Evolutionary conservation across 441 rosid species (phyloP).

Genomic region (Gossypium davidsonii): DNA sequence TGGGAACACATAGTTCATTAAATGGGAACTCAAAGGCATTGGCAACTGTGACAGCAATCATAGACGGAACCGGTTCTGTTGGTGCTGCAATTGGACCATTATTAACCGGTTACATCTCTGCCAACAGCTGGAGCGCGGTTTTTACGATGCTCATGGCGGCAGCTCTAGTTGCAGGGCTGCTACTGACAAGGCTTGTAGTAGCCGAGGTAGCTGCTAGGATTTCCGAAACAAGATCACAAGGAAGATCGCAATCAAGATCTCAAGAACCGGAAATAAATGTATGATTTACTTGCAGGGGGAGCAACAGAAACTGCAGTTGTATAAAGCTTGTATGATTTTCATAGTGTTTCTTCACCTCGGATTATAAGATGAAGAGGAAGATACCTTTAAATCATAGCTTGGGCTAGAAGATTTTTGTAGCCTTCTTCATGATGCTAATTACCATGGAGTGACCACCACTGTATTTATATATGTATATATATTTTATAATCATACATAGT

Average conservation of each 20-base stretch:
- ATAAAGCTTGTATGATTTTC: constrained; percentile 11
- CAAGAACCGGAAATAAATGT: constrained; percentile 23
- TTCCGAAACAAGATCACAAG: constrained; percentile 37
- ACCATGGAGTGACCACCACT: neutral
- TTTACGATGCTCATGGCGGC: constrained; percentile 92
- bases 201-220: constrained; percentile 75
- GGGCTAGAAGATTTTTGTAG: constrained; percentile 22
- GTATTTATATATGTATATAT: too few species aligned
- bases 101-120: constrained; percentile 76
- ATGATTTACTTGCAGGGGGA: constrained; percentile 1
- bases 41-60: constrained; percentile 91
- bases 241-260: constrained; percentile 25
- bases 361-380: constrained; percentile 18
- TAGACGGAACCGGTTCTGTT: constrained; percentile 90
- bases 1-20: constrained; percentile 85
- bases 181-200: constrained; percentile 66
- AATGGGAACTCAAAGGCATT: constrained; percentile 81
- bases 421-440: constrained; percentile 17
- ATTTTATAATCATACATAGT: too few species aligned
- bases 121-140: constrained; percentile 75
- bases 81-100: constrained; percentile 95
- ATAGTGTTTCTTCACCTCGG: neutral
- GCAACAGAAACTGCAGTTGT: constrained; percentile 3
- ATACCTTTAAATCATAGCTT: neutral
- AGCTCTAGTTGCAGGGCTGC: constrained; percentile 71